Percentiles rank a stretch among this genome's conserved stretches.
phyloP scores from a whole-genome alignment of 2,329 filamentous ascomycete genomes.

The Paraconiothyrium brasiliense region DNA sequence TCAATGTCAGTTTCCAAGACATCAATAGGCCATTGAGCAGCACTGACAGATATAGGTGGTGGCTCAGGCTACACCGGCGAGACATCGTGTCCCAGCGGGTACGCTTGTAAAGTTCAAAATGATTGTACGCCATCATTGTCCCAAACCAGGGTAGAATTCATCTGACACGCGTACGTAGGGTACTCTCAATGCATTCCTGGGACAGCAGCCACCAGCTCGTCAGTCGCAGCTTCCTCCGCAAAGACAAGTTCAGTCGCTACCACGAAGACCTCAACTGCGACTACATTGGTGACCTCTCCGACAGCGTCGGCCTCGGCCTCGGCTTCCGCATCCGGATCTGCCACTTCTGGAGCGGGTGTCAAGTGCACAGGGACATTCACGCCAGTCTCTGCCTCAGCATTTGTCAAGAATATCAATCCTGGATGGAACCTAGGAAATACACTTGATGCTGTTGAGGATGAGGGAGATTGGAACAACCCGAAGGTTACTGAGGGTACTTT shows the following conservation, averaged over 20 bases:
- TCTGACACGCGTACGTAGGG: slow-evolving; percentile 3
- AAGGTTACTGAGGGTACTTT: slow-evolving; percentile 62
- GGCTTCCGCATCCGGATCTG: slow-evolving; percentile 6
- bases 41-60: slow-evolving; percentile 22
- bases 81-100: slow-evolving; percentile 20
- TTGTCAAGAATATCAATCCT: slow-evolving; percentile 59
- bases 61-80: slow-evolving; percentile 23
- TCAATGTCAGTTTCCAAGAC: slow-evolving; percentile 21
- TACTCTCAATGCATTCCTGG: slow-evolving; percentile 25
- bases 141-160: not conserved
- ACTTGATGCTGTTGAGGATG: slow-evolving; percentile 64
- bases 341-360: slow-evolving; percentile 25
- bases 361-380: slow-evolving; percentile 56
- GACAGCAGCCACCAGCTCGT: slow-evolving; percentile 6
- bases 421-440: slow-evolving; percentile 72
- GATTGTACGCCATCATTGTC: slow-evolving; percentile 17
- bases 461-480: slow-evolving; percentile 68
- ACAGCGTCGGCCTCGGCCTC: slow-evolving; percentile 5
- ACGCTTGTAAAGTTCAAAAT: slow-evolving; percentile 25
- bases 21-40: not conserved
- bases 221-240: slow-evolving; percentile 8
- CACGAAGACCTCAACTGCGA: slow-evolving; percentile 3
- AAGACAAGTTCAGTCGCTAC: not conserved
- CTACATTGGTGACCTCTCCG: slow-evolving; percentile 11
- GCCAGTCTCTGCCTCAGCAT: slow-evolving; percentile 58